These are phyloP conservation scores for Jatropha podagrica DNA, from an alignment of 441 rosid genomes.

Conservation along the genomic window DNA sequence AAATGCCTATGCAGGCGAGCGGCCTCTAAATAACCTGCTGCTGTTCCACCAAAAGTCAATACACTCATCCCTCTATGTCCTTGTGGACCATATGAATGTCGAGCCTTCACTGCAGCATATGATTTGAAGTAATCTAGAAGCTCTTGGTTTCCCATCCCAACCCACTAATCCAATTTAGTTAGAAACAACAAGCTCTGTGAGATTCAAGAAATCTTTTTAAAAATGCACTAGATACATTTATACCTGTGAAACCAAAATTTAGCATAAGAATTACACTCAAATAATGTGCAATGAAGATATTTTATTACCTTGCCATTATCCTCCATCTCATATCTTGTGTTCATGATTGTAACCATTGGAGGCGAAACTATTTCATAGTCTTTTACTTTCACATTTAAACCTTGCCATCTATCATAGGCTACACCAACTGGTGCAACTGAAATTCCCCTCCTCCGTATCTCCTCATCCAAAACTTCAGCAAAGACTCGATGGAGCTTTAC, in stretches of 20 bases:
- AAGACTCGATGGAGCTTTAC: constrained; percentile 22
- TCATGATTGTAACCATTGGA: constrained; percentile 23
- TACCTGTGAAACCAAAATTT: not conserved
- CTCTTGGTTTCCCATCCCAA: constrained; percentile 45
- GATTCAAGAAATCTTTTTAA: not conserved
- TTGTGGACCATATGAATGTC: constrained; percentile 44
- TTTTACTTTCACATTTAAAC: constrained; percentile 14
- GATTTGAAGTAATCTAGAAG: constrained; percentile 34
- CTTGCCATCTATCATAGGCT: constrained; percentile 24
- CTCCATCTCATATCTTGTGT: constrained; percentile 20
- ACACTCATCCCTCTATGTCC: constrained; percentile 47
- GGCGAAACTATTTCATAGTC: constrained; percentile 27
- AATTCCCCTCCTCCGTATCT: constrained; percentile 11
- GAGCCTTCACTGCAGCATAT: constrained; percentile 37
- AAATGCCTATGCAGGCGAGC: constrained; percentile 38
- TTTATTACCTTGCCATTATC: constrained; percentile 24
- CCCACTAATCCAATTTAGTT: constrained; percentile 32
- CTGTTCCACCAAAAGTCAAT: constrained; percentile 31
- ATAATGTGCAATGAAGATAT: not conserved
- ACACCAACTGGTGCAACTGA: not conserved
- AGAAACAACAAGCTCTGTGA: not conserved
- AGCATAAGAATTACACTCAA: not conserved
- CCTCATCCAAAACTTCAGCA: constrained; percentile 18
- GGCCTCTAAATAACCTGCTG: constrained; percentile 39
- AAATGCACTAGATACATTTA: not conserved